A percentile compares a stretch with the other conserved stretches of the same genome.
phyloP scores from a whole-genome alignment of 371 early-diverging fungal species.

The Blakeslea trispora region DNA sequence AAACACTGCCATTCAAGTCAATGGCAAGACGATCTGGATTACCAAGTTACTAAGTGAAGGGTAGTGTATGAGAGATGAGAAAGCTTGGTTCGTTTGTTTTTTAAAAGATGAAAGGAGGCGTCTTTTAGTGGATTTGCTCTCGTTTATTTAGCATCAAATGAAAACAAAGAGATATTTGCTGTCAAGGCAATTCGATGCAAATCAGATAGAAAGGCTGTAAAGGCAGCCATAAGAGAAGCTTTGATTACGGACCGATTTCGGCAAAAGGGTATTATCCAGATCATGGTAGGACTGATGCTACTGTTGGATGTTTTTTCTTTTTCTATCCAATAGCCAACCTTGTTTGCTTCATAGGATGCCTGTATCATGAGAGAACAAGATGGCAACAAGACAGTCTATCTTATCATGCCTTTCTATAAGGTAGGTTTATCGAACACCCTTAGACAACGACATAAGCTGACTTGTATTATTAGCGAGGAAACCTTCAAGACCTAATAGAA shows the following conservation, averaged over 20 bases:
- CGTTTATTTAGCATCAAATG: conserved; percentile 72
- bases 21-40: conserved; percentile 59
- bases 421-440: conserved; percentile 31
- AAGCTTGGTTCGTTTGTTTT: conserved; percentile 1
- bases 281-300: conserved; percentile 55
- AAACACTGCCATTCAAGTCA: conserved; percentile 56
- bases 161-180: conserved; percentile 58
- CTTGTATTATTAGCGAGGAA: no score
- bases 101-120: no score
- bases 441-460: no score
- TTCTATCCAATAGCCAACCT: no score
- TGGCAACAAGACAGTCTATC: conserved; percentile 65
- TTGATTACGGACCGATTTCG: conserved; percentile 65
- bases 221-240: conserved; percentile 65
- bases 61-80: conserved; percentile 43
- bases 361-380: conserved; percentile 60
- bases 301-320: no score
- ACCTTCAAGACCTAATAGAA: conserved; percentile 61
- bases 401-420: conserved; percentile 68
- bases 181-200: conserved; percentile 73
- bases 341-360: conserved; percentile 59
- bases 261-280: conserved; percentile 70
- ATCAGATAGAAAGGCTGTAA: conserved; percentile 53
- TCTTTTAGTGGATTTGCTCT: conserved; percentile 77
- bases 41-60: conserved; percentile 73